Evolutionary conservation across 257 asterid genomes (phyloP), one percentile per base, ranked within the genome.

Genomic region (Plantago major): DNA sequence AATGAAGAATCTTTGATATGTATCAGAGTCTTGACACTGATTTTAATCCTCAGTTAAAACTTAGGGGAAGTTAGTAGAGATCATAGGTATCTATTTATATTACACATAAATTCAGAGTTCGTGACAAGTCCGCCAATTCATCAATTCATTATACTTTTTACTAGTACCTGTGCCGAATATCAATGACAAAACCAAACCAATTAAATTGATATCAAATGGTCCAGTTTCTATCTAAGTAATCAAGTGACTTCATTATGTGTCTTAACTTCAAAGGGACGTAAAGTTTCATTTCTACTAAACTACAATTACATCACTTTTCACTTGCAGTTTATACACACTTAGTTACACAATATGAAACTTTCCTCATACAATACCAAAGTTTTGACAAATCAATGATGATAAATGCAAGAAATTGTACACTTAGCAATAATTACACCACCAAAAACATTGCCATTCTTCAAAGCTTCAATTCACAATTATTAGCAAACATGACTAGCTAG

Each of bases 221-320:
- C 76, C 74, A 42, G 0, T 57, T 67, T 49, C 66, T 15, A 22
- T 55, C 40, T n/a, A 16, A 2, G 11, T 49, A 46, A 51, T 63
- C 61, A 58, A 65, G 19, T 42, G 66, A 10, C 63, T 61, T 38
- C 40, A 55, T 52, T 62, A 9, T 40, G 14, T 42, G 15, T 60
- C 78, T 80, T 79, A 47, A 72, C 80, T 71, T 80, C 78, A 66
- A 80, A 71, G 78, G 58, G 13, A 79, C 40, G 70, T 40, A 73
- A 69, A 15, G 50, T 22, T 67, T 28, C 62, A 64, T 22, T 64
- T 50, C 42, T 28, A 46, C 26, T 60, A 60, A 68, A 60, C 2
- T 16, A 54, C 55, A 51, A 30, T 33, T 16, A 67, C 19, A 42
- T 60, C 72, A 60, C 46, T 66, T 58, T 46, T 40, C 42, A 50